Percentiles rank a stretch among this genome's conserved stretches.
These are phyloP conservation scores for Aurantiochytrium sp. DNA, from an alignment of 108 stramenopile species.

Conservation along the genomic window DNA sequence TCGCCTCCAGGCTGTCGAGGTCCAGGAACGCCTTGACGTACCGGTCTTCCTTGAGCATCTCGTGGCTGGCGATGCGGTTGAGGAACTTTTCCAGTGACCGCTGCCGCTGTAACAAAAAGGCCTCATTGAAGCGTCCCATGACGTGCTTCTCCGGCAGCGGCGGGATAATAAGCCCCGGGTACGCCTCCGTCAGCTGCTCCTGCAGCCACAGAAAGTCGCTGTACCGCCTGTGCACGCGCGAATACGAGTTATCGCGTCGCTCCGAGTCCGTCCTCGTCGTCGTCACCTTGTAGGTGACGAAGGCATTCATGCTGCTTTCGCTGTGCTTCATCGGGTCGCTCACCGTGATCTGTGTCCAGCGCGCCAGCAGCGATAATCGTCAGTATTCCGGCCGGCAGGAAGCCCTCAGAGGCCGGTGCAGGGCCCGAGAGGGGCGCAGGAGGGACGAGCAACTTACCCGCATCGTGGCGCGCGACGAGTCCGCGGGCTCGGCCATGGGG, in stretches of 20 bases:
- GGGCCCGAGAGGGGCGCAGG: too few species aligned
- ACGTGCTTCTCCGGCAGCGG: conserved; percentile 93
- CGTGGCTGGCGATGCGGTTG: conserved; percentile 76
- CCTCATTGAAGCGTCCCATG: conserved; percentile 78
- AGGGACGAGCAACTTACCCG: too few species aligned
- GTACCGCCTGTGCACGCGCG: conserved; percentile 79
- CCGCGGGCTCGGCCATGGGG: too few species aligned
- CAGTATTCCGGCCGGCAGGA: neutral
- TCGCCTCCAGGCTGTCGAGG: conserved; percentile 82
- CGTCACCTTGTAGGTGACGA: conserved; percentile 51
- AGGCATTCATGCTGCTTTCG: conserved; percentile 51
- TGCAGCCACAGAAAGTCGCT: conserved; percentile 93
- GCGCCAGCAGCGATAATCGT: neutral
- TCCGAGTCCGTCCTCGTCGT: neutral
- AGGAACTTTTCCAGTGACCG: conserved; percentile 76
- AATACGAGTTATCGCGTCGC: conserved; percentile 43
- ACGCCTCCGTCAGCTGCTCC: conserved; percentile 73
- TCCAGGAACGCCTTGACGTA: conserved; percentile 79
- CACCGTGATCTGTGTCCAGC: conserved; percentile 40
- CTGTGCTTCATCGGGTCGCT: conserved; percentile 50
- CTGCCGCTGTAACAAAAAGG: conserved; percentile 79
- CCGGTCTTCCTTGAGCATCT: conserved; percentile 71
- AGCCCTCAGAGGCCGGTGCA: too few species aligned
- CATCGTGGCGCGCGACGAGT: too few species aligned
- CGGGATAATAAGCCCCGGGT: conserved; percentile 87